Evolutionary conservation across 2,329 filamentous ascomycete species (phyloP), one percentile per base, ranked within the genome.

Genomic region (Botrytis deweyae): DNA sequence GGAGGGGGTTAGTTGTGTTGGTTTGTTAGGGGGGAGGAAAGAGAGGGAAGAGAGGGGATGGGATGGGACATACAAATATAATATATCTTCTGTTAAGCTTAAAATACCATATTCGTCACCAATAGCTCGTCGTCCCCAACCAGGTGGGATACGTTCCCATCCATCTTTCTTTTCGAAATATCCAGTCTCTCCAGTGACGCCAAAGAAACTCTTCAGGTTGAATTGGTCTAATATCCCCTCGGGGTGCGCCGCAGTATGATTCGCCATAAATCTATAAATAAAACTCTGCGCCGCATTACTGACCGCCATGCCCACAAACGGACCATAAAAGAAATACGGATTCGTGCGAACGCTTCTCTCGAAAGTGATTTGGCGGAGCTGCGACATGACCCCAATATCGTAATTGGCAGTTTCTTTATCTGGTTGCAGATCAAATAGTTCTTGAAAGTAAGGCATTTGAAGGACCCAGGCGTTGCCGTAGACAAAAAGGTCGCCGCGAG

Each of bases 291-390:
- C 72, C 33, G 72, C 72, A 42, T 64, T 64, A 9, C 42, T 44
- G 38, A 65, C 61, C 9, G 36, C 36, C 33, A 65, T 63, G 29
- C 68, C 72, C 18, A 70, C 58, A 29, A 72, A 66, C 40, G 72
- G 70, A 0, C 52, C 86, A 64, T 86, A 87, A 80, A 85, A 88
- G 78, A 87, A 87, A 66, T 86, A 81, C 0, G 87, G 86, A 77
- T 89, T 89, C 14, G 66, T 70, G 22, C 33, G 9, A 20, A 71
- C 40, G 1, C 65, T 71, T 33, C 70, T 49, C 38, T 74, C 75
- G 77, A 85, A 86, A 81, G 86, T 84, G 20, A 81, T 78, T 20
- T 83, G 81, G 8, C 84, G 83, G 42, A 85, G 84, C 62, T 83
- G 77, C 5, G 80, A 85, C 46, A 87, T 81, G 38, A 83, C 77